Base-by-base conservation (phyloP, 2,329 filamentous ascomycete species). In the Madurella mycetomatis region DNA sequence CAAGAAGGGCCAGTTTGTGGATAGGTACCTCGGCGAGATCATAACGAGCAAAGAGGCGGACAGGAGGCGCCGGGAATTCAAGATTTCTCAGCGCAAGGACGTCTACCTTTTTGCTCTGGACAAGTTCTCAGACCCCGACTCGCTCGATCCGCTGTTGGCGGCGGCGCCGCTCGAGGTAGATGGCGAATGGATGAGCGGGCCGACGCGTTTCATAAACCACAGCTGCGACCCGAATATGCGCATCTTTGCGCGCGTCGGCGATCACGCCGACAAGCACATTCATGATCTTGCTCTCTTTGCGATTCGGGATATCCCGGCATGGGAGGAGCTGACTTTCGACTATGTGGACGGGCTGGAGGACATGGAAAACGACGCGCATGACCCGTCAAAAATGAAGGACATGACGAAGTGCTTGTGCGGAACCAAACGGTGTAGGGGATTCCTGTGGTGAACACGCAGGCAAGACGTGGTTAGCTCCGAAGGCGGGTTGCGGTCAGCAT, bases 131-230 rank as follows among this genome's bases (percentile, higher is more conserved):
- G 79, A 87, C 51, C 71, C 76, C 0, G 62, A 76, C 5, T 83
- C 80, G 1, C 71, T 76, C 9, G 82, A 86, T 56, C 71, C 74
- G n/a, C 73, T 81, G 1, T 74, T 87, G 0, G 73, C 76, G 3
- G 79, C 77, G 0, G 72, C 78, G 5, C 76, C 83, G 15, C 70
- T 87, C 4, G 82, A 85, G 59, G 79, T 85, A 0, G 84, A 85
- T 53, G 90, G 90, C 11, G 85, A 92, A 67, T 87, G 87, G 67
- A 83, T 86, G 75, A 88, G 88, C 1, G 88, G 88, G 0, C 87
- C 88, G 0, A 89, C 87, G 0, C 81, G 88, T 2, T 94, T 92
- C 69, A 87, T 92, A 67, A 94, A 94, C 63, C 89, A 94, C 67
- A 87, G 82, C 1, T 92, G 89, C 67, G 81, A 88, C 4, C 88